Percentiles rank a stretch among this genome's conserved stretches.
Conservation (phyloP, 371 early-diverging fungal genomes). For the Phascolomyces articulosus region DNA sequence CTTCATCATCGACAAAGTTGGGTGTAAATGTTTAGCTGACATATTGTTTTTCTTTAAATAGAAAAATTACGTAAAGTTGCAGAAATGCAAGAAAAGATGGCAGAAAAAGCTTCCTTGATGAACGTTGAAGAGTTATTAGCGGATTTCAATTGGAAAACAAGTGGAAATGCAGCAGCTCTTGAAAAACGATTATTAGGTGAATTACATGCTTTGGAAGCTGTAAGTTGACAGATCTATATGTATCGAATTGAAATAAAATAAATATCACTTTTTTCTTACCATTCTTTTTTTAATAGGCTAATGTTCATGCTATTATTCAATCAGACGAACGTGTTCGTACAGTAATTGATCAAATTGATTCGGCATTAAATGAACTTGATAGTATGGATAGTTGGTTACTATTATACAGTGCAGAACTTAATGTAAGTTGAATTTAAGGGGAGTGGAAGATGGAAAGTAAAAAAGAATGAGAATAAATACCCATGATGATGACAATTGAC, state of each 20-base stretch:
- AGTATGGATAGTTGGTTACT: slow-evolving; percentile 85
- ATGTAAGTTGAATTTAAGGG: slow-evolving; percentile 51
- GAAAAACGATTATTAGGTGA: slow-evolving; percentile 68
- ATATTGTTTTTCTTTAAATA: too few species aligned
- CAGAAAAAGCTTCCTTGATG: slow-evolving; percentile 56
- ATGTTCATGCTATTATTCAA: slow-evolving; percentile 92
- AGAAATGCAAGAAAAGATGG: slow-evolving; percentile 47
- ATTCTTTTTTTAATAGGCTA: slow-evolving; percentile 57
- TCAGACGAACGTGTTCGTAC: slow-evolving; percentile 85
- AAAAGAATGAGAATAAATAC: too few species aligned
- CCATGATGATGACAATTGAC: too few species aligned
- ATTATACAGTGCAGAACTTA: slow-evolving; percentile 85
- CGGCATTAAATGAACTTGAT: slow-evolving; percentile 77
- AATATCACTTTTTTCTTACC: background rate
- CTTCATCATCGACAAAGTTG: too few species aligned
- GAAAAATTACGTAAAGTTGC: slow-evolving; percentile 39
- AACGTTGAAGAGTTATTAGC: slow-evolving; percentile 66
- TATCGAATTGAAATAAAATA: background rate
- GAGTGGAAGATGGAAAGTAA: background rate
- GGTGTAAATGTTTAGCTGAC: too few species aligned
- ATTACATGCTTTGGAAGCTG: slow-evolving; percentile 75
- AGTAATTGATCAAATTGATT: slow-evolving; percentile 82
- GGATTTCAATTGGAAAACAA: slow-evolving; percentile 80
- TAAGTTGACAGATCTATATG: too few species aligned
- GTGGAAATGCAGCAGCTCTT: slow-evolving; percentile 73